Conservation (phyloP, 768 basidiomycete species). For the Auricularia sp. region DNA sequence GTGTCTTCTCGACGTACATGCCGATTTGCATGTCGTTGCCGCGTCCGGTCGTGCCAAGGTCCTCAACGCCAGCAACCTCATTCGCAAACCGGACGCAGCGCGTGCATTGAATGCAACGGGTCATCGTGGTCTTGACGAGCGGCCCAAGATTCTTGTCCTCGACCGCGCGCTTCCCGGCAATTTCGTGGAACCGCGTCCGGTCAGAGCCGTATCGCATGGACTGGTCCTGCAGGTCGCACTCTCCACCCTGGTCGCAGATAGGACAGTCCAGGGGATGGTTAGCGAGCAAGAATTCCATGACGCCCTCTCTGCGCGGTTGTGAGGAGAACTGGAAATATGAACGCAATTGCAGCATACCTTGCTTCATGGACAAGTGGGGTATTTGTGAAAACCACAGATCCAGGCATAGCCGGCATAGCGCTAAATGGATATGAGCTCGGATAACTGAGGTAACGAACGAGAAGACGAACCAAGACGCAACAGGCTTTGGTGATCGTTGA, state of each 20-base stretch:
- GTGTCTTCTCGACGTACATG: slow-evolving; percentile 94
- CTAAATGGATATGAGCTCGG: slow-evolving; percentile 26
- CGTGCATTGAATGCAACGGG: slow-evolving; percentile 98
- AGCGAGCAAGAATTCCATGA: slow-evolving; percentile 96
- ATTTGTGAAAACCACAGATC: slow-evolving; percentile 86
- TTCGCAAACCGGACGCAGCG: slow-evolving; percentile 98
- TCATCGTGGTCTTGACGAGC: slow-evolving; percentile 97
- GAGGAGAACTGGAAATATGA: slow-evolving; percentile 5
- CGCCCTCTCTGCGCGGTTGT: slow-evolving; percentile 62
- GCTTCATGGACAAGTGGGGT: slow-evolving; percentile 85
- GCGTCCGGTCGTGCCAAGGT: slow-evolving; percentile 91
- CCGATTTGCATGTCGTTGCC: slow-evolving; percentile 99
- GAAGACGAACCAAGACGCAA: slow-evolving; percentile 72
- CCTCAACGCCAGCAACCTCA: slow-evolving; percentile 97
- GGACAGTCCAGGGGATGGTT: slow-evolving; percentile 99
- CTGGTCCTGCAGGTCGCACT: slow-evolving; percentile 98
- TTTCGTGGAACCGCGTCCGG: slow-evolving; percentile 96
- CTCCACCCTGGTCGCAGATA: slow-evolving; percentile 97
- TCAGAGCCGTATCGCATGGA: slow-evolving; percentile 99
- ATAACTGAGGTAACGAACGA: slow-evolving; percentile 7
- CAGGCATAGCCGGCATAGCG: slow-evolving; percentile 97
- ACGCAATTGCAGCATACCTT: slow-evolving; percentile 33
- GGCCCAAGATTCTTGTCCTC: slow-evolving; percentile 98
- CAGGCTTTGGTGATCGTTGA: slow-evolving; percentile 87
- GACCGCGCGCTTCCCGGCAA: slow-evolving; percentile 93